phyloP scores from a whole-genome alignment of 2,329 filamentous ascomycete species.

The Talaromyces albobiverticillius region DNA sequence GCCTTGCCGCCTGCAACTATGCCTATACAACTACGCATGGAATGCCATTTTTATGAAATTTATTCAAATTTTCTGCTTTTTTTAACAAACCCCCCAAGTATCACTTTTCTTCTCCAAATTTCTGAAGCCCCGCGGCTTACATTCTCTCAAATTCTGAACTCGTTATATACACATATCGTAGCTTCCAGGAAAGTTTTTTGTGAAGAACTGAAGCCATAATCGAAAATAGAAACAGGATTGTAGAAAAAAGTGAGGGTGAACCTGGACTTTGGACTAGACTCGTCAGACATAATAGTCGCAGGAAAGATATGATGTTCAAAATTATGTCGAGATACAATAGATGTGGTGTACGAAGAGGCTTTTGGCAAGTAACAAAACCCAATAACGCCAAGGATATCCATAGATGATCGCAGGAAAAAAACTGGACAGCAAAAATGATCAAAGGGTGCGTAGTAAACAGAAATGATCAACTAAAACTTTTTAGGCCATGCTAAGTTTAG shows the following conservation, averaged over 20 bases:
- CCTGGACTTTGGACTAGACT: background rate
- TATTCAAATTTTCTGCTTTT: background rate
- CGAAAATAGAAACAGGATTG: background rate
- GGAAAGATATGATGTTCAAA: background rate
- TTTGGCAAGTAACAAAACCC: slow-evolving; percentile 8
- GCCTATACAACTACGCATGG: too few relatives aligned
- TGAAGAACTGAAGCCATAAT: slow-evolving; percentile 3
- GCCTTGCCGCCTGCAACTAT: background rate
- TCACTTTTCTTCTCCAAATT: background rate
- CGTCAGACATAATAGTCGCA: background rate
- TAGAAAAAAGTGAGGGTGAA: background rate
- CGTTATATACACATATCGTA: slow-evolving; percentile 7
- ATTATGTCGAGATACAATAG: background rate
- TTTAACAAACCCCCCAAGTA: background rate
- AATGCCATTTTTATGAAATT: too few relatives aligned
- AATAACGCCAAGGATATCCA: slow-evolving; percentile 44
- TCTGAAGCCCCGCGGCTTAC: background rate
- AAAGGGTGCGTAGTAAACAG: slow-evolving; percentile 15
- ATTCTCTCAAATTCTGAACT: background rate
- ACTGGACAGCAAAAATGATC: slow-evolving; percentile 19
- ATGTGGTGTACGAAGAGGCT: slow-evolving; percentile 4
- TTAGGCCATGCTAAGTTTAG: background rate
- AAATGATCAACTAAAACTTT: slow-evolving; percentile 8
- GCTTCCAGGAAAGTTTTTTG: background rate
- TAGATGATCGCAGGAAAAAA: slow-evolving; percentile 27